Conservation (phyloP, 2,329 filamentous ascomycete species). For the Cercospora zeina region DNA sequence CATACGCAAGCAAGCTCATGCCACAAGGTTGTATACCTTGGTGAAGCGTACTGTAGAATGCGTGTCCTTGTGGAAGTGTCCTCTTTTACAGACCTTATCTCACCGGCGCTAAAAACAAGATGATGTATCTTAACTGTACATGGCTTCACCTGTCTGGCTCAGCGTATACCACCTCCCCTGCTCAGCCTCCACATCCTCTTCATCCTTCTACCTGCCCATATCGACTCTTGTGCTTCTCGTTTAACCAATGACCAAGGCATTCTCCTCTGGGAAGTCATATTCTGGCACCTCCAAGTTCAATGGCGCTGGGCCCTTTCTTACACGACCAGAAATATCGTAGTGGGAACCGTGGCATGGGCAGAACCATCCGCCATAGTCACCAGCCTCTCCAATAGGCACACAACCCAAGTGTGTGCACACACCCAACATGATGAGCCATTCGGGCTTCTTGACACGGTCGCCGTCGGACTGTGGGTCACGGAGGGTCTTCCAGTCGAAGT, state of each 20-base stretch:
- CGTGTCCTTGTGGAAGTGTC: constrained; percentile 6
- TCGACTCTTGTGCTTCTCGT: constrained; percentile 16
- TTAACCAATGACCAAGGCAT: constrained; percentile 91
- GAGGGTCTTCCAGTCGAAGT: constrained; percentile 76
- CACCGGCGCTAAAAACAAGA: constrained; percentile 19
- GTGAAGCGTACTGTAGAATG: background rate
- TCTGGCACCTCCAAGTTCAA: constrained; percentile 93
- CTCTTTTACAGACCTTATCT: constrained; percentile 22
- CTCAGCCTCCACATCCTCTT: background rate
- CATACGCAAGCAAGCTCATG: background rate
- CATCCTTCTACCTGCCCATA: background rate
- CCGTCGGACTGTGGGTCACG: constrained; percentile 89
- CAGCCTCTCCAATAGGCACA: constrained; percentile 97
- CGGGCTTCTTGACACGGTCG: constrained; percentile 95
- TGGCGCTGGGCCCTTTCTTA: constrained; percentile 94
- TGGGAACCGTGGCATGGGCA: constrained; percentile 99
- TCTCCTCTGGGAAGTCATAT: constrained; percentile 92
- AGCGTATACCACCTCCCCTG: constrained; percentile 13
- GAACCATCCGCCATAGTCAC: constrained; percentile 99
- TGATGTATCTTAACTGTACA: constrained; percentile 24
- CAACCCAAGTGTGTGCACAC: constrained; percentile 99
- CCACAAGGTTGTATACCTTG: background rate
- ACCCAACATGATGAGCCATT: constrained; percentile 98
- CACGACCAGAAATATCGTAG: constrained; percentile 98
- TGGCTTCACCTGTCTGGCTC: constrained; percentile 15